Base-by-base conservation (phyloP, 768 basidiomycete genomes). In the Termitomyces titanicus region DNA sequence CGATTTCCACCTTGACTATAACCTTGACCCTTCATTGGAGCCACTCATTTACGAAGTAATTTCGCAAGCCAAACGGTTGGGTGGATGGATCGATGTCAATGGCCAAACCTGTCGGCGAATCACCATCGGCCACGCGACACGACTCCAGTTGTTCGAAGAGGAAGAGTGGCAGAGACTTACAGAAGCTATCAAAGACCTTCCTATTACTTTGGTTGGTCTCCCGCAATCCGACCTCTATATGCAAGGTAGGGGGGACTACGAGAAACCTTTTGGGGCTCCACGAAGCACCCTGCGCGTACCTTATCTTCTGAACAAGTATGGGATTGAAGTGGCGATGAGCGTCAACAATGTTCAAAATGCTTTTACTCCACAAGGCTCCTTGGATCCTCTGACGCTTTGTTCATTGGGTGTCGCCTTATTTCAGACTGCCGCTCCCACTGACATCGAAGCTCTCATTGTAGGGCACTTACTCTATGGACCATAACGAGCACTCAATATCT, bases 1-100 rank as follows among this genome's bases (percentile, higher is more conserved):
- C 40, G 85, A 86, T 64, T 86, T 86, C 63, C 85, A 88, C 67
- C 76, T 87, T 29, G 84, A 86, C 69, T 86, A 84, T 68, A 85
- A 81, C 70, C 72, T 87, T 46, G 78, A 85, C 65, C 67, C 73
- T 15, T 63, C 64, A 29, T 64, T 73, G 45, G 74, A 81, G 58
- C 81, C 81, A 31, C 77, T 86, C 58, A 77, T 84, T 22, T 79
- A 80, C 70, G 74, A 79, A 63, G 75, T 85, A 29, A 76, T 85
- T 43, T 63, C 65, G 15, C 72, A 77, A 72, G 67, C 72, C 57
- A 62, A 64, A 53, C 56, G 60, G 39, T 22, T 54, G 59, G 57
- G 37, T 53, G 33, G 46, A 44, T 65, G 63, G 62, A 55, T 44
- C 59, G 43, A 38, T 34, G 59, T 38, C 22, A 44, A 58, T 37